Conservation (phyloP, 441 rosid genomes). For the Viola pubescens region DNA sequence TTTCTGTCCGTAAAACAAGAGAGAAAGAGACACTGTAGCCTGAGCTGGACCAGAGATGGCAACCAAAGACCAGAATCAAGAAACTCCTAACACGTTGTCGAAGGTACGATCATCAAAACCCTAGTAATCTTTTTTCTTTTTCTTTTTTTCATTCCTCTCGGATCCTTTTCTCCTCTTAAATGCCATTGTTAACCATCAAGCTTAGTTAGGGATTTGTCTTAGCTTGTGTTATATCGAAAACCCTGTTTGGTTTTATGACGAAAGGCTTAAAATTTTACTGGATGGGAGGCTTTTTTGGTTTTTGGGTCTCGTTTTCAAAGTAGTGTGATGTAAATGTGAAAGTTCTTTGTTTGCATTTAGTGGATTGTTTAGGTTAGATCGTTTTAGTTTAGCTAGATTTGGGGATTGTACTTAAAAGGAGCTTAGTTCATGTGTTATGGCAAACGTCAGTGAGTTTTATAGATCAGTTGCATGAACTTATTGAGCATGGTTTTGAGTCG, state of each 20-base stretch:
- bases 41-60: constrained; percentile 1
- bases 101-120: constrained; percentile 8
- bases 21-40: neutral
- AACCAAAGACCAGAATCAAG: constrained; percentile 24
- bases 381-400: no score
- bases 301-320: no score
- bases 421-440: no score
- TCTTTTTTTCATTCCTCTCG: neutral
- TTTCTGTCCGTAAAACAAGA: neutral
- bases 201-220: neutral
- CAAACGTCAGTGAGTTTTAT: no score
- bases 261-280: neutral
- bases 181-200: neutral
- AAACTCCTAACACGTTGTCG: constrained; percentile 31
- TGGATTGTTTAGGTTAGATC: no score
- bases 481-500: no score
- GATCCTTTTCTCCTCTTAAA: neutral
- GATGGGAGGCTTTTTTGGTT: no score
- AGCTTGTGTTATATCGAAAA: neutral
- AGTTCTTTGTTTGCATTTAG: no score
- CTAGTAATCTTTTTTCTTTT: neutral
- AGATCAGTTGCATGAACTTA: no score
- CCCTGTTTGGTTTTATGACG: neutral
- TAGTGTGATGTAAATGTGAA: no score
- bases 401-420: no score